Evolutionary conservation across 495 filamentous ascomycete genomes (phyloP), one percentile per base, ranked within the genome.

Genomic region (Rusavskia elegans): DNA sequence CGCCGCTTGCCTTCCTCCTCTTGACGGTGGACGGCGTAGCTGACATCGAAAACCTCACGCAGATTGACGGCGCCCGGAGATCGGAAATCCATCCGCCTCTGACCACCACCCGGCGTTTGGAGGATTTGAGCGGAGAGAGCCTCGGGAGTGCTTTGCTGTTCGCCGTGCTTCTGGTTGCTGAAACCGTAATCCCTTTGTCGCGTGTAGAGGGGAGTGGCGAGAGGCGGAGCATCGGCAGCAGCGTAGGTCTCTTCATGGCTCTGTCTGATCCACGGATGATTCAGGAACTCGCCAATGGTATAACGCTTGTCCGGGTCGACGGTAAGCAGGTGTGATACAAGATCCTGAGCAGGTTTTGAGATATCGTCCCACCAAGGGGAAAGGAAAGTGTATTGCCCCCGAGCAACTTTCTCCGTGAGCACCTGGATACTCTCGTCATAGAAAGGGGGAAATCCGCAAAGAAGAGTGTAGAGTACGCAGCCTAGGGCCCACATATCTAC

Each of bases 311-410:
- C 84, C 3, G 89, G 89, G 62, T 96, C 88, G 50, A 96, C 89
- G 19, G 87, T 89, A 41, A 96, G 74, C 4, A 98, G 80, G 64
- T 97, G 92, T 0, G 86, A 87, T 46, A 98, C 88, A 5, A 98
- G 68, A 60, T 98, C 93, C 63, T 97, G 86, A 1, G 92, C 92
- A 0, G 86, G 81, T 66, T 95, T 90, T 56, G 89, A 95, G 54
- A 97, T 97, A 55, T 96, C 89, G 59, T 98, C 92, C 92, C 92
- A 98, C 92, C 92, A 98, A 1, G 92, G 92, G 11, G 90, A 96
- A 7, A 97, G 74, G 74, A 98, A 98, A 7, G 93, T 96, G 64
- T 92, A 98, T 69, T 97, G 89, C 11, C 93, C 92, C 51, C 86
- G 80, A 5, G 92, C 92, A 27, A 98, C 92, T 70, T 98, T 98